Conservation (phyloP, 116 monocot species). For the Dioscorea cayenensis region DNA sequence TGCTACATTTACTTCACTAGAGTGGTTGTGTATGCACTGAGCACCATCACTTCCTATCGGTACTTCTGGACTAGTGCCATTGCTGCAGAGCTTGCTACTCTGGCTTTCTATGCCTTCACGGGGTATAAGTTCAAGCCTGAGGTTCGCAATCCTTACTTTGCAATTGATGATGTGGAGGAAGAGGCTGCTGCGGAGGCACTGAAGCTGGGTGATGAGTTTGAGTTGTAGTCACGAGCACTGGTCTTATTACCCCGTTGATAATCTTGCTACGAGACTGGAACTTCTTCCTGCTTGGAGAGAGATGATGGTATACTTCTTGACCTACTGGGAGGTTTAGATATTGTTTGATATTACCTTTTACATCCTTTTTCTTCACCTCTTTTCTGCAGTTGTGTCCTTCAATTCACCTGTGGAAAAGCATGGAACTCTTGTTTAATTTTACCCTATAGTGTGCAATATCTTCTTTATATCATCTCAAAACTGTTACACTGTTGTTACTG, state of each 20-base stretch:
- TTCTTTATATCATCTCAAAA: too few relatives aligned
- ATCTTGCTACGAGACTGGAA: neutral
- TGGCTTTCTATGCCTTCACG: constrained; percentile 56
- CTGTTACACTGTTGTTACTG: too few relatives aligned
- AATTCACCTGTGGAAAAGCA: too few relatives aligned
- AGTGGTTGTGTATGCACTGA: constrained; percentile 54
- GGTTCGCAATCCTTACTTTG: constrained; percentile 52
- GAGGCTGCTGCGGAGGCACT: constrained; percentile 31
- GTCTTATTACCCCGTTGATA: neutral
- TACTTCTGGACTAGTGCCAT: constrained; percentile 50
- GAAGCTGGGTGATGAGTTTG: constrained; percentile 29
- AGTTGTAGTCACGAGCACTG: constrained; percentile 9
- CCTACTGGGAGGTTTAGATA: neutral
- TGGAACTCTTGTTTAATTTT: too few relatives aligned
- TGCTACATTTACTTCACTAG: constrained; percentile 63
- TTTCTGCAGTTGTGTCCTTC: neutral
- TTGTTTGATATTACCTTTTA: neutral
- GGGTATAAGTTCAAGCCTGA: constrained; percentile 61
- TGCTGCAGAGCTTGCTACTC: constrained; percentile 39
- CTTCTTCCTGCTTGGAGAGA: neutral
- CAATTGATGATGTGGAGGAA: constrained; percentile 54
- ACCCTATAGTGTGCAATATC: too few relatives aligned
- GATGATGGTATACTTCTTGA: neutral
- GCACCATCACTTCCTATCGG: constrained; percentile 45
- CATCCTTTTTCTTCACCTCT: neutral